Conservation (phyloP, 1,284 basidiomycete species). For the Vanrija sp. region DNA sequence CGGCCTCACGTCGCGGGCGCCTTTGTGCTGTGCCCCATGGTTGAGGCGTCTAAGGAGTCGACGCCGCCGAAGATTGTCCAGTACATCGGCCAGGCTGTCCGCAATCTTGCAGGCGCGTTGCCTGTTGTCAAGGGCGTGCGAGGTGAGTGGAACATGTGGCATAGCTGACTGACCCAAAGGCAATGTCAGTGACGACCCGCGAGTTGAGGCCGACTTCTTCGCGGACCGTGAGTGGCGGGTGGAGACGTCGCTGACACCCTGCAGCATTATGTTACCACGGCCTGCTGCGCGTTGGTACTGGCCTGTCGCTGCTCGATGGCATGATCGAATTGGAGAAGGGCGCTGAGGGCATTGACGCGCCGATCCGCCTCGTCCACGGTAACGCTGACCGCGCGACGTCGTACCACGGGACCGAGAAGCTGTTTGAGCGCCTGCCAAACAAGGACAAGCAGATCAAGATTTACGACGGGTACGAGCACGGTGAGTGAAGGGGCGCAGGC, state of each 20-base stretch:
- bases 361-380: slow-evolving; percentile 53
- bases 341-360: slow-evolving; percentile 44
- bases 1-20: slow-evolving; percentile 45
- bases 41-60: slow-evolving; percentile 49
- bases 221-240: slow-evolving; percentile 42
- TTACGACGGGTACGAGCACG: slow-evolving; percentile 55
- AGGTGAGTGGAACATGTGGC: slow-evolving; percentile 17
- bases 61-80: slow-evolving; percentile 48
- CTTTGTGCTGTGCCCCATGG: slow-evolving; percentile 51
- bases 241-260: background rate
- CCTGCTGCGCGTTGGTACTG: slow-evolving; percentile 51
- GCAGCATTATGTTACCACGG: slow-evolving; percentile 52
- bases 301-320: slow-evolving; percentile 51
- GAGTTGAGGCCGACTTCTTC: slow-evolving; percentile 51
- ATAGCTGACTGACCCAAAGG: slow-evolving; percentile 31
- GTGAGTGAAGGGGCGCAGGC: slow-evolving; percentile 18
- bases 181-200: slow-evolving; percentile 54
- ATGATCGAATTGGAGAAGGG: slow-evolving; percentile 46
- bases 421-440: slow-evolving; percentile 48
- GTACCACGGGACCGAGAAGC: slow-evolving; percentile 46
- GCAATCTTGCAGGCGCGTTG: slow-evolving; percentile 49
- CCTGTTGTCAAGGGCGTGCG: slow-evolving; percentile 51
- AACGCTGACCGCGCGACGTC: slow-evolving; percentile 52
- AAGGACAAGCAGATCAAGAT: slow-evolving; percentile 51
- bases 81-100: slow-evolving; percentile 42